These are phyloP conservation scores for Ottelia alismoides DNA, from an alignment of 106 monocot genomes.

Conservation along the genomic window DNA sequence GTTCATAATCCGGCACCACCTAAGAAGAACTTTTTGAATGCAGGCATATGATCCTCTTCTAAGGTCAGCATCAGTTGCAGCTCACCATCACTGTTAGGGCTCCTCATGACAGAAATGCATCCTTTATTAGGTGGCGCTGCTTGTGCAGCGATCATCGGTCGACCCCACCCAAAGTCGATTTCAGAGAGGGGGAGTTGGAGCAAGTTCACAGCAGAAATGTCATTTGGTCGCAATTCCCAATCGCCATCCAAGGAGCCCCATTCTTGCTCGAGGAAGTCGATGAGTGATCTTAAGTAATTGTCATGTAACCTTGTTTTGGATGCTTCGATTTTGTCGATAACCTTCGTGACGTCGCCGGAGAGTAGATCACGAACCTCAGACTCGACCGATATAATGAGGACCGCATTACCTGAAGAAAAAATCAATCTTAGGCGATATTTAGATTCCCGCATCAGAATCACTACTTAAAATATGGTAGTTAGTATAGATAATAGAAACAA, in stretches of 20 bases:
- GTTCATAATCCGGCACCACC: too few species aligned
- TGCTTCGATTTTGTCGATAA: conserved; percentile 3
- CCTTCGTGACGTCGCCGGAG: background rate
- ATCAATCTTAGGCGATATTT: too few species aligned
- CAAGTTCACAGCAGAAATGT: conserved; percentile 32
- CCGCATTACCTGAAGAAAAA: conserved; percentile 47
- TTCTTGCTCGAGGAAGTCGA: conserved; percentile 29
- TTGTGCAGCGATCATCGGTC: conserved; percentile 17
- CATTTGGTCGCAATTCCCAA: background rate
- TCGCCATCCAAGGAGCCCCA: conserved; percentile 5
- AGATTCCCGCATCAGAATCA: too few species aligned
- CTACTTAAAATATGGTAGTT: too few species aligned
- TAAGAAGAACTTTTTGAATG: too few species aligned
- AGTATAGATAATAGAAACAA: too few species aligned
- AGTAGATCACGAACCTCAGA: conserved; percentile 9
- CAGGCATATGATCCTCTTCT: too few species aligned
- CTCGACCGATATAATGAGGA: conserved; percentile 12
- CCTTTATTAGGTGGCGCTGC: conserved; percentile 17
- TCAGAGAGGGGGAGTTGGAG: conserved; percentile 15
- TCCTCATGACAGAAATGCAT: conserved; percentile 20
- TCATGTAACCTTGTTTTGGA: conserved; percentile 3
- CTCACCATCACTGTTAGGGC: too few species aligned
- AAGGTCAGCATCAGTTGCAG: too few species aligned
- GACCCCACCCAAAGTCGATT: conserved; percentile 47
- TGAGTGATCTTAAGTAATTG: conserved; percentile 22